Base-by-base conservation (phyloP, 495 filamentous ascomycete genomes). In the Penicillium lagena region DNA sequence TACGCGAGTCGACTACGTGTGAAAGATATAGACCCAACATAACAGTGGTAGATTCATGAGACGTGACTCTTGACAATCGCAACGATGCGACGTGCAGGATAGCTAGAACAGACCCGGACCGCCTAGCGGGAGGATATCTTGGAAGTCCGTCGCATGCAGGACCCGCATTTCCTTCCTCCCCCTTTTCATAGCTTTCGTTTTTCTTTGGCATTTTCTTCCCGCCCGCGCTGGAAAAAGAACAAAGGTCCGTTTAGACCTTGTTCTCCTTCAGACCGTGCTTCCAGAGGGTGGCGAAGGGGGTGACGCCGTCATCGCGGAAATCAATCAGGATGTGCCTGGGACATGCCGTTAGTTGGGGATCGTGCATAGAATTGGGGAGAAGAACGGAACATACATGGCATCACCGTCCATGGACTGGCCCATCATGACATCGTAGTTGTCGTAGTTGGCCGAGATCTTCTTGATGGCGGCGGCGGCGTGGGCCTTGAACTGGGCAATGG, bases 221-320 rank as follows among this genome's bases (percentile, higher is more conserved):
- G 42, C 35, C 35, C 35, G 34, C 14, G n/a, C 27, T 10, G 22
- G 9, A 42, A 12, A 45, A 38, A 31, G 49, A 42, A n/a, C 31
- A 27, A 41, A 43, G 14, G 22, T 4, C 22, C n/a, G 37, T 57
- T 81, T 89, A 98, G 49, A 97, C 91, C 82, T 98, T 98, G 77
- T 81, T 79, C 75, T 85, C 85, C 50, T 71, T 76, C 55, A 98
- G 73, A 54, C 93, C 94, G 68, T 96, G 84, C 80, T 96, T 96
- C 94, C 93, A 98, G 75, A 95, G 72, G 47, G 79, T 82, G 43
- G 96, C 76, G 58, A 74, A 98, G 31, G 93, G 93, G 27, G 91
- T 97, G 48, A 85, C 67, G 65, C 93, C 93, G 55, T 97, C 94
- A 62, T 94, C 90, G 58, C 91, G 89, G 77, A 95, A 98, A 75